Evolutionary conservation across 805 yeast species (phyloP), one percentile per base, ranked within the genome.

Genomic region (Candida alai): DNA sequence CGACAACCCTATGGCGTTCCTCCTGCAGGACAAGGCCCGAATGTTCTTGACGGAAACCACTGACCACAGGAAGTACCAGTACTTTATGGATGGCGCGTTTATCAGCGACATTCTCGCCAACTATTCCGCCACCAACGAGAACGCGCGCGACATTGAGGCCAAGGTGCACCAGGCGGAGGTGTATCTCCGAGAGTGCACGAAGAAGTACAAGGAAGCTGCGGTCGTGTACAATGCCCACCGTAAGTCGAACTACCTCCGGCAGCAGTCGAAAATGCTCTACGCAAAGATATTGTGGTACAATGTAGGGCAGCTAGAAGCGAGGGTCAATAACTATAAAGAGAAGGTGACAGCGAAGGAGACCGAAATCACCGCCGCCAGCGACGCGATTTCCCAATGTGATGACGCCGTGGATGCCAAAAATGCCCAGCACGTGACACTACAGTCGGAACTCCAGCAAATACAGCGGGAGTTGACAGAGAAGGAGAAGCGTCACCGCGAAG

Each of bases 1-100:
- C 17, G 89, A 80, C 47, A 93, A 93, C 47, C 96, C 97, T 5
- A 76, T 93, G 74, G 84, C 95, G 2, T 84, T 93, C 49, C 66
- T 93, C 32, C 86, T 95, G 1, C 99, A 93, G 56, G 97, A 93
- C 47, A 84, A 81, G 40, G 97, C 99, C 2, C 76, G 95, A 45
- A 83, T 89, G 11, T 93, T 93, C 52, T 62, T 93, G 42, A 83
- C 95, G 1, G 76, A 80, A 20, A 77, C 93, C 4, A 71, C 85
- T 4, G 83, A 85, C 39, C 68, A 68, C 22, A 80, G 74, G 30
- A 85, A 88, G 56, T 93, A 79, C 55, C 68, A 70, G 11, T 80
- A 76, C 51, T 86, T 90, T 52, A 80, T 83, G 84, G 74, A 74
- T 34, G 96, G 95, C 22, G 79, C 94, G 2, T 68, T 80, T 47